phyloP scores from a whole-genome alignment of 805 yeast species.

The Teunomyces atbi region DNA sequence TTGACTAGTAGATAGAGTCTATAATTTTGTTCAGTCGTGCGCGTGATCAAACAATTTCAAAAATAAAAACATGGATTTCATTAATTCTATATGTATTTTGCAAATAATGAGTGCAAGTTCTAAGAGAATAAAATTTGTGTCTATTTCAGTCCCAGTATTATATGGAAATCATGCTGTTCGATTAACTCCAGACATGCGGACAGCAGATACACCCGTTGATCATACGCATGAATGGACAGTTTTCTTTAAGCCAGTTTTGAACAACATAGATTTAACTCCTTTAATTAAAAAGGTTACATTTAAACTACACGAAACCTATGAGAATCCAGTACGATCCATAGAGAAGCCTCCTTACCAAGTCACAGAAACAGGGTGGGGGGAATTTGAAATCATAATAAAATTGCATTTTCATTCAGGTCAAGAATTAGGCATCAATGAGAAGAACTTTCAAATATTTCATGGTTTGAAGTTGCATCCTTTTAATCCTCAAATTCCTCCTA shows the following conservation, averaged over 20 bases:
- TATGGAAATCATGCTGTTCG: conserved; percentile 82
- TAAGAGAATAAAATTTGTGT: conserved; percentile 30
- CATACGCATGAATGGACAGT: conserved; percentile 97
- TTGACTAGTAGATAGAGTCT: not conserved
- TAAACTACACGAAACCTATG: conserved; percentile 93
- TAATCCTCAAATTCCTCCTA: conserved; percentile 39
- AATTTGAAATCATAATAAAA: conserved; percentile 87
- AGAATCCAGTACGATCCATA: conserved; percentile 77
- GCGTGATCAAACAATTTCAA: not conserved
- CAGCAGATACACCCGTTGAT: conserved; percentile 69
- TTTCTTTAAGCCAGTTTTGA: conserved; percentile 71
- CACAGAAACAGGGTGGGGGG: conserved; percentile 99
- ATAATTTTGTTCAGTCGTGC: conserved; percentile 3
- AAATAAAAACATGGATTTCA: not conserved
- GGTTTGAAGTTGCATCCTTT: conserved; percentile 92
- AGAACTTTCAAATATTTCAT: conserved; percentile 81
- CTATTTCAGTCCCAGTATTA: conserved; percentile 73
- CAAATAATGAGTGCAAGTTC: conserved; percentile 11
- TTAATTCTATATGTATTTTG: not conserved
- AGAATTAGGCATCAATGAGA: conserved; percentile 62
- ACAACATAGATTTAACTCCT: conserved; percentile 74
- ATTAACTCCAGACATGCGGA: conserved; percentile 44
- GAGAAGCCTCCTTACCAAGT: conserved; percentile 93
- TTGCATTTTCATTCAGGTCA: conserved; percentile 84
- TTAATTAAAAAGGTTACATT: conserved; percentile 88